A percentile compares a stretch with the other conserved stretches of the same genome.
phyloP scores from a whole-genome alignment of 1,284 basidiomycete genomes.

The Lignosus rhinocerotis region DNA sequence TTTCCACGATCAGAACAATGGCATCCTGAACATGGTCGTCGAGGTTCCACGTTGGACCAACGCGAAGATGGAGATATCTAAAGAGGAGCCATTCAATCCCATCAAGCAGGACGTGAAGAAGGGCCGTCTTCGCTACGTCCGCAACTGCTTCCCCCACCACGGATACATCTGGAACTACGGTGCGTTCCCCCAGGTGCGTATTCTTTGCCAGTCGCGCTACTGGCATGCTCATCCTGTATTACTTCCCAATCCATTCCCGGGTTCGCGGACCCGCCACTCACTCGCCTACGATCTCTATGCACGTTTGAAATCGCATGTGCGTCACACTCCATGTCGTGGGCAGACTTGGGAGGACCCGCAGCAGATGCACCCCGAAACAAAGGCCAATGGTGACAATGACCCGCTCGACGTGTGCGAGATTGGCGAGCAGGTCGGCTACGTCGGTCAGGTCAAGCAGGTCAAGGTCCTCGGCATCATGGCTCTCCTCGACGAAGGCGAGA shows the following conservation, averaged over 20 bases:
- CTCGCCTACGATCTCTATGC: background rate
- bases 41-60: conserved; percentile 99
- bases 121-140: conserved; percentile 94
- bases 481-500: conserved; percentile 96
- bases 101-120: conserved; percentile 99
- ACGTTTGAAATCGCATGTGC: background rate
- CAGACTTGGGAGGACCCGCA: conserved; percentile 99
- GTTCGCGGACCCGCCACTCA: background rate
- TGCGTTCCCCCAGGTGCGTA: conserved; percentile 89
- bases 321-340: background rate
- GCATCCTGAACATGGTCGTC: conserved; percentile 97
- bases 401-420: conserved; percentile 99
- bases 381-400: conserved; percentile 99
- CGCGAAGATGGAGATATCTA: conserved; percentile 98
- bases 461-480: conserved; percentile 99
- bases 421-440: conserved; percentile 97
- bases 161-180: conserved; percentile 99
- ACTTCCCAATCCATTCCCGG: background rate
- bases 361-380: conserved; percentile 91
- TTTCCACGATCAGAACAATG: conserved; percentile 90
- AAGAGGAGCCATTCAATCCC: conserved; percentile 97
- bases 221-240: background rate
- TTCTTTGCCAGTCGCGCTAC: conserved; percentile 4
- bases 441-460: conserved; percentile 99
- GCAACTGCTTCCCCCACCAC: conserved; percentile 99